phyloP scores from a whole-genome alignment of 768 basidiomycete genomes.

The Dendrothele bispora region DNA sequence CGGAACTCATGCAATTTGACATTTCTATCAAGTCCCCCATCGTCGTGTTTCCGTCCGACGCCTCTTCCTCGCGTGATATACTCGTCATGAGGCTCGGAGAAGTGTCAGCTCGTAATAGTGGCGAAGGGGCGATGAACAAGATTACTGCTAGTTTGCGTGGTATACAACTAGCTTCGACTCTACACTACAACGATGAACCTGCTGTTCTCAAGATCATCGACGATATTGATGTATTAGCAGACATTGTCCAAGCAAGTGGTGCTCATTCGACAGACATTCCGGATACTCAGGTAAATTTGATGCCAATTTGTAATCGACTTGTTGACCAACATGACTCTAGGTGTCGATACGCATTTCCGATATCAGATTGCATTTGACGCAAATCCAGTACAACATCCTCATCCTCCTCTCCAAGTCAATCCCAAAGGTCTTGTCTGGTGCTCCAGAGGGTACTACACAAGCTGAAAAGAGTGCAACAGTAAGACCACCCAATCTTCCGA shows the following conservation, averaged over 20 bases:
- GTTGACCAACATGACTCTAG: constrained; percentile 36
- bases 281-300: constrained; percentile 65
- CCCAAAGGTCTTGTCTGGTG: constrained; percentile 57
- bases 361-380: constrained; percentile 80
- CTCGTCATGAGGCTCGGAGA: constrained; percentile 87
- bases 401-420: constrained; percentile 68
- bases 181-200: constrained; percentile 47
- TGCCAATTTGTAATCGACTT: background rate
- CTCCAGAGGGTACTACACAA: constrained; percentile 40
- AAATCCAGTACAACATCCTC: constrained; percentile 77
- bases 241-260: constrained; percentile 63
- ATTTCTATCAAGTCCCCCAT: constrained; percentile 92
- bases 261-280: too few relatives aligned
- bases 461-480: constrained; percentile 20
- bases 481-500: background rate
- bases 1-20: constrained; percentile 86
- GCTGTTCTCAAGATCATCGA: constrained; percentile 85
- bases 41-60: constrained; percentile 78
- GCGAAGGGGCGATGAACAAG: constrained; percentile 54
- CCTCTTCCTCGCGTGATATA: constrained; percentile 59
- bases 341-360: constrained; percentile 76
- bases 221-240: constrained; percentile 75
- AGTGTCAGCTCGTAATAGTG: constrained; percentile 79
- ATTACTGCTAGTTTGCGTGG: constrained; percentile 78
- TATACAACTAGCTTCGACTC: constrained; percentile 77